phyloP scores from a whole-genome alignment of 2,329 filamentous ascomycete genomes.

The Xylaria polymorpha region DNA sequence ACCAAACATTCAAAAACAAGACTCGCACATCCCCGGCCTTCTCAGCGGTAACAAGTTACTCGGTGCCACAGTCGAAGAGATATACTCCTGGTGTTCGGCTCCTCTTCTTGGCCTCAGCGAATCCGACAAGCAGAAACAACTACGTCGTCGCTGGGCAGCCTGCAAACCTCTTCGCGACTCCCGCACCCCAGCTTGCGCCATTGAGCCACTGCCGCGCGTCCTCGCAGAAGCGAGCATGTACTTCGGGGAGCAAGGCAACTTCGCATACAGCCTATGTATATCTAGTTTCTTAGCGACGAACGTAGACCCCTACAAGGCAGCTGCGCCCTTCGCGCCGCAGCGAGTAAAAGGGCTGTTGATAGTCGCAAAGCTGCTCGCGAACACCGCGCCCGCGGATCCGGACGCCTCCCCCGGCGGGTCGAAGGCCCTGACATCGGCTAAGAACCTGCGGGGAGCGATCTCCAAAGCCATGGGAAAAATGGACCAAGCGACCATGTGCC shows the following conservation, averaged over 20 bases:
- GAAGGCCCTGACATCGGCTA: conserved; percentile 14
- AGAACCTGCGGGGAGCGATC: conserved; percentile 32
- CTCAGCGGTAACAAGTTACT: conserved; percentile 44
- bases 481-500: conserved; percentile 65
- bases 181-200: conserved; percentile 60
- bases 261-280: conserved; percentile 58
- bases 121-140: conserved; percentile 40
- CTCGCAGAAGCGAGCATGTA: conserved; percentile 59
- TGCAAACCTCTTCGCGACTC: conserved; percentile 55
- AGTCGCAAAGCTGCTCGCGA: conserved; percentile 63
- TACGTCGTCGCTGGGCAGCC: conserved; percentile 53
- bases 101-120: conserved; percentile 28
- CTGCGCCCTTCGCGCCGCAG: conserved; percentile 62
- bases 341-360: conserved; percentile 64
- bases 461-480: conserved; percentile 54
- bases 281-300: conserved; percentile 61
- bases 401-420: conserved; percentile 35
- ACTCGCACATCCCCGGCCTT: conserved; percentile 48
- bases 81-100: conserved; percentile 48
- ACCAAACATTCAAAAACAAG: conserved; percentile 52
- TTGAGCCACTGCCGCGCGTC: conserved; percentile 61
- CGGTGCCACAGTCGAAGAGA: conserved; percentile 45
- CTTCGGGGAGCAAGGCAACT: conserved; percentile 57
- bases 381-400: conserved; percentile 54
- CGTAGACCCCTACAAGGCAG: conserved; percentile 62